phyloP scores from a whole-genome alignment of 2,329 filamentous ascomycete genomes.

The Colletotrichum magnum region DNA sequence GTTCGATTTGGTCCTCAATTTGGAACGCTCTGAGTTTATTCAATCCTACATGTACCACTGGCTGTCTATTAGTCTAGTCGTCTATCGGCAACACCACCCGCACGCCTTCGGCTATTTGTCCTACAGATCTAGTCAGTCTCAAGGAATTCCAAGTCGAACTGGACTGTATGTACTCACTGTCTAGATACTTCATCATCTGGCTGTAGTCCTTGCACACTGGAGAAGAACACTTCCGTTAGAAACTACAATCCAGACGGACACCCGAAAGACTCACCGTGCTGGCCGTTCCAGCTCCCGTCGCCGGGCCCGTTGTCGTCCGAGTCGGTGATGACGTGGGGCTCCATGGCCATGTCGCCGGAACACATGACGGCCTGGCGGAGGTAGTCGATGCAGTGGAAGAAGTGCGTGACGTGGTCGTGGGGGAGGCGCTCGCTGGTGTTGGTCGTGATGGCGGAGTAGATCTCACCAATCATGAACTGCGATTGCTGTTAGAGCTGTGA shows the following conservation, averaged over 20 bases:
- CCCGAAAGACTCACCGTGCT: constrained; percentile 50
- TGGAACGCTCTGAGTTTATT: too few relatives aligned
- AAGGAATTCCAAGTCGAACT: too few relatives aligned
- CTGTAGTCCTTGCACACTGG: constrained; percentile 56
- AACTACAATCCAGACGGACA: not conserved
- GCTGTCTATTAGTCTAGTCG: constrained; percentile 25
- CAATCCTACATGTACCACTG: not conserved
- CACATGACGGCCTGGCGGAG: constrained; percentile 58
- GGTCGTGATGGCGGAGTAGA: constrained; percentile 47
- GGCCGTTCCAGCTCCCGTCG: constrained; percentile 57
- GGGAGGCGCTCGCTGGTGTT: constrained; percentile 43
- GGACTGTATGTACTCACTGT: constrained; percentile 42
- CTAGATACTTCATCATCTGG: constrained; percentile 54
- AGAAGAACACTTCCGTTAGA: not conserved
- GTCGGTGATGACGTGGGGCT: constrained; percentile 54
- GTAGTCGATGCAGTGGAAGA: constrained; percentile 59
- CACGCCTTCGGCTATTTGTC: constrained; percentile 44
- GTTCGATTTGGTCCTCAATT: too few relatives aligned
- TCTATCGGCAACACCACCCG: constrained; percentile 46
- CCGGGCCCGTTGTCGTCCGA: constrained; percentile 53
- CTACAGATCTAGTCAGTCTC: constrained; percentile 24
- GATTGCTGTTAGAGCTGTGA: too few relatives aligned
- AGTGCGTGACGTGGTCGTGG: constrained; percentile 51
- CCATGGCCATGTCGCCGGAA: constrained; percentile 51
- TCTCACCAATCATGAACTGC: constrained; percentile 53